These are phyloP conservation scores for Neonectria ditissima DNA, from an alignment of 2,329 filamentous ascomycete genomes.

Conservation along the genomic window DNA sequence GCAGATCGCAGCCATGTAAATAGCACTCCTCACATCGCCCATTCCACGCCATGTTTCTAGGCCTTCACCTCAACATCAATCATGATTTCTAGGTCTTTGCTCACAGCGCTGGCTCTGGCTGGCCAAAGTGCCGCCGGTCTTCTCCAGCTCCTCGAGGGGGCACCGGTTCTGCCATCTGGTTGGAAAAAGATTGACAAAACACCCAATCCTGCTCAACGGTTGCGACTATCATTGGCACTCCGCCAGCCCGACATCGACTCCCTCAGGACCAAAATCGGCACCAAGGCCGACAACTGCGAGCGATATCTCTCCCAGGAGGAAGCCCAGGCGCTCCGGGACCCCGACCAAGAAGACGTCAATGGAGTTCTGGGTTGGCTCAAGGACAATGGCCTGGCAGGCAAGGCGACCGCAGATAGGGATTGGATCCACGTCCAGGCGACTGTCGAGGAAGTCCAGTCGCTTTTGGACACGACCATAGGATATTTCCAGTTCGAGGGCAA, in stretches of 20 bases:
- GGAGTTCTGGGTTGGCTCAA: slow-evolving; percentile 57
- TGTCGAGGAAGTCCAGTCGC: slow-evolving; percentile 51
- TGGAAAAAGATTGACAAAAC: slow-evolving; percentile 44
- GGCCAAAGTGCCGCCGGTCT: slow-evolving; percentile 37
- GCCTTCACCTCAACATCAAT: slow-evolving; percentile 6
- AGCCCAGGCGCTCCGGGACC: slow-evolving; percentile 51
- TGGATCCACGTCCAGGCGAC: slow-evolving; percentile 59
- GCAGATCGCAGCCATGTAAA: neutral
- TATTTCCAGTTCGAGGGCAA: slow-evolving; percentile 56
- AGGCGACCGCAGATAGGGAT: slow-evolving; percentile 50
- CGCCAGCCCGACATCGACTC: slow-evolving; percentile 47
- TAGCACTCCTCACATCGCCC: neutral
- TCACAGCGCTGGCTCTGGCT: slow-evolving; percentile 39
- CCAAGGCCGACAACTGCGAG: slow-evolving; percentile 22
- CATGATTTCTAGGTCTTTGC: slow-evolving; percentile 32
- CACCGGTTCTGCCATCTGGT: slow-evolving; percentile 44
- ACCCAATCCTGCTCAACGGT: slow-evolving; percentile 39
- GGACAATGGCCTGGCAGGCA: slow-evolving; percentile 50
- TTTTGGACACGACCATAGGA: slow-evolving; percentile 56
- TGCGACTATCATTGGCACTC: slow-evolving; percentile 50
- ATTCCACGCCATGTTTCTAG: neutral
- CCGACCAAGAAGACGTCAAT: slow-evolving; percentile 49
- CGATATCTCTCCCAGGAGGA: slow-evolving; percentile 53
- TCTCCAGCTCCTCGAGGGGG: slow-evolving; percentile 47
- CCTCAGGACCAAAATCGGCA: slow-evolving; percentile 42